These are phyloP conservation scores for Penicillium longicatenatum DNA, from an alignment of 495 filamentous ascomycete genomes.

Conservation along the genomic window DNA sequence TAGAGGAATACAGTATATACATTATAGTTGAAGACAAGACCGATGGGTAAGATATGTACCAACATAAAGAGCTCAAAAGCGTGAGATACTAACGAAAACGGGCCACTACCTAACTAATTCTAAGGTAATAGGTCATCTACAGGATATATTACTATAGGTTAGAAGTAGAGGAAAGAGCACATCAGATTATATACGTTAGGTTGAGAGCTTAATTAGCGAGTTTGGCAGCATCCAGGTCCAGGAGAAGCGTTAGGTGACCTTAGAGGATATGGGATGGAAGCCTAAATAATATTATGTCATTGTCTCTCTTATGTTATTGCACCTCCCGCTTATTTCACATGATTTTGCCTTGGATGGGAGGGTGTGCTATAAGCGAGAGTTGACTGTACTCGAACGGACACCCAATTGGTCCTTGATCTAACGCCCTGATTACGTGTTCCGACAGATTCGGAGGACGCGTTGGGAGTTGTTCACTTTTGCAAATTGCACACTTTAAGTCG, in stretches of 20 bases:
- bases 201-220: neutral
- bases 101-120: neutral
- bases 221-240: neutral
- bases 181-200: neutral
- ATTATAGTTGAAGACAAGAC: no score
- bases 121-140: neutral
- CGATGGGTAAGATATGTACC: no score
- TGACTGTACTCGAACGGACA: slow-evolving; percentile 1
- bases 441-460: no score
- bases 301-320: neutral
- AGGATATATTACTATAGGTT: slow-evolving; percentile 8
- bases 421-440: no score
- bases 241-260: neutral
- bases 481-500: no score
- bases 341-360: neutral
- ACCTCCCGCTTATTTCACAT: neutral
- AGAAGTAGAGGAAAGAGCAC: neutral
- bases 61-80: neutral
- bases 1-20: no score
- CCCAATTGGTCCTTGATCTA: no score
- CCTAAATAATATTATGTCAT: slow-evolving; percentile 4
- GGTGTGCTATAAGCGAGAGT: neutral
- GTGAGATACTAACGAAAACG: neutral
- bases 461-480: no score
- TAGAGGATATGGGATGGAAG: neutral